Evolutionary conservation across 768 basidiomycete species (phyloP).

Genomic region (Postia placenta): DNA sequence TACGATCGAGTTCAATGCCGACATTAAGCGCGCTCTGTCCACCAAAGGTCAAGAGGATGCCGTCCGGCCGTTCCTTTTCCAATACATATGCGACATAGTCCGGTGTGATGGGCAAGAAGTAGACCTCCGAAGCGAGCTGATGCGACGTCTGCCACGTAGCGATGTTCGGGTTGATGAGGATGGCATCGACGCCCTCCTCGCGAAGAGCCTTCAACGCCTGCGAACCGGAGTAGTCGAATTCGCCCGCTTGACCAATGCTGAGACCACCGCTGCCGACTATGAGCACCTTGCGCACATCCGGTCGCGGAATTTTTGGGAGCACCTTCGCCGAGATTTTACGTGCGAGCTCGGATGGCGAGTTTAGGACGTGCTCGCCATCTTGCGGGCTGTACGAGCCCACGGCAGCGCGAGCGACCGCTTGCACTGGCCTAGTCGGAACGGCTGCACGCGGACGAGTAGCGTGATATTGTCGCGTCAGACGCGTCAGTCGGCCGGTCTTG

Average conservation of each 20-base stretch:
- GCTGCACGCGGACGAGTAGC: slow-evolving; percentile 29
- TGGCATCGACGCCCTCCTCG: slow-evolving; percentile 90
- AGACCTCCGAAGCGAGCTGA: slow-evolving; percentile 92
- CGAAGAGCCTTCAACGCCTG: slow-evolving; percentile 97
- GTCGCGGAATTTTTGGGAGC: slow-evolving; percentile 84
- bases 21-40: slow-evolving; percentile 98
- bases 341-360: slow-evolving; percentile 92
- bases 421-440: slow-evolving; percentile 44
- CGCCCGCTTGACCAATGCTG: slow-evolving; percentile 96
- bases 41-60: slow-evolving; percentile 95
- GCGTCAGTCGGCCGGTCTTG: slow-evolving; percentile 7
- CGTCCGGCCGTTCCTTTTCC: slow-evolving; percentile 97
- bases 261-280: slow-evolving; percentile 96
- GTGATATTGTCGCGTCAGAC: slow-evolving; percentile 37
- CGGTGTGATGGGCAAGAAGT: slow-evolving; percentile 92
- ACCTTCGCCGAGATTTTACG: slow-evolving; percentile 91
- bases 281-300: slow-evolving; percentile 90
- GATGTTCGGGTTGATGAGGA: slow-evolving; percentile 98
- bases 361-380: slow-evolving; percentile 65
- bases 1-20: slow-evolving; percentile 91
- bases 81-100: slow-evolving; percentile 99
- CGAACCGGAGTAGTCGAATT: slow-evolving; percentile 99
- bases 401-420: slow-evolving; percentile 69
- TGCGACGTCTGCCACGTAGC: slow-evolving; percentile 99
- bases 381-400: slow-evolving; percentile 54